Base-by-base conservation (phyloP, 2,329 filamentous ascomycete genomes). In the Dactylellina cionopaga region DNA sequence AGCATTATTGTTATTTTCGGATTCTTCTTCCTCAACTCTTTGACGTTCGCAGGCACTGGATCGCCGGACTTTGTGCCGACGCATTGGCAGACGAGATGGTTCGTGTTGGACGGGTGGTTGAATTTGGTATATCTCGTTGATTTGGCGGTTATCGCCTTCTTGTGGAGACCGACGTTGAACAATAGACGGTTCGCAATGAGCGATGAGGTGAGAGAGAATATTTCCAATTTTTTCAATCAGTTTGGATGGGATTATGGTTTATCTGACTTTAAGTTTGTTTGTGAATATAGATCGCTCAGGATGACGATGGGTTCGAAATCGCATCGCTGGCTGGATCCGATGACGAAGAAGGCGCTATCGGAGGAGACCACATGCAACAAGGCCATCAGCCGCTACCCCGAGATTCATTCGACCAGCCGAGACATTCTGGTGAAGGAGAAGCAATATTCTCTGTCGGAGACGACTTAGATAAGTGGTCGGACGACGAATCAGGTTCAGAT, bases 121-220 rank as follows among this genome's bases (percentile, higher is more conserved):
- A 98, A 98, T 80, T 82, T 99, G 60, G 94, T 99, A 13, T 99
- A 98, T 81, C 88, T 99, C 75, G 91, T 91, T 70, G 94, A 99
- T 78, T 92, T 99, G 24, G 89, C 88, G 60, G 97, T 94, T 81
- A 87, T 99, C 75, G 92, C 95, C 19, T 99, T 98, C 80, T 85
- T 99, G 58, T 99, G 95, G 95, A 86, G 95, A 49, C 95, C 95
- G 5, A 98, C 94, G 19, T 92, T 91, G 56, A 98, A 99, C 82
- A 99, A 99, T 82, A 87, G 93, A 77, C 88, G 95, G 65, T 99
- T 99, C 78, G 95, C 95, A 74, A 99, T 99, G 95, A 96, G 92
- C 82, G 95, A 99, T 78, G 95, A 99, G 85, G 68, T 72, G 24
- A 54, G 59, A 24, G 11, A 3, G n/a, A 25, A 24, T 10, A 9